Conservation (phyloP, 768 basidiomycete species). For the Bullera alba region DNA sequence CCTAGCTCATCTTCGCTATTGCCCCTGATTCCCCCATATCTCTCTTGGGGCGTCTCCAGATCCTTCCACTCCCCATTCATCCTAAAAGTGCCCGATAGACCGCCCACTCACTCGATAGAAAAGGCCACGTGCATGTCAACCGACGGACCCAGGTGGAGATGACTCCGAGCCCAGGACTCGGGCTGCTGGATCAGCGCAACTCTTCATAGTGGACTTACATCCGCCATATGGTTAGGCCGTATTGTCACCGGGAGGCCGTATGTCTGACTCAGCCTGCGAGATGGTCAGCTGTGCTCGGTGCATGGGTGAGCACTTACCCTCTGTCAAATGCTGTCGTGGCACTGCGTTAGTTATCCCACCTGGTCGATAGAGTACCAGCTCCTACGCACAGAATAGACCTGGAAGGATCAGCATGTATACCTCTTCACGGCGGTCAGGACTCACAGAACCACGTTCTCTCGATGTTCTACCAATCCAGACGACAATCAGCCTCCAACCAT, state of each 20-base stretch:
- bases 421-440: no score
- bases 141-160: conserved; percentile 15
- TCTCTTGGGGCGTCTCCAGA: no score
- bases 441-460: conserved; percentile 29
- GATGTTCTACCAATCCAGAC: conserved; percentile 15
- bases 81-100: no score
- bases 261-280: conserved; percentile 5
- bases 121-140: conserved; percentile 26
- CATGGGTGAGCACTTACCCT: conserved; percentile 11
- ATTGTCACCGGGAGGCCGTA: conserved; percentile 16
- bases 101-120: conserved; percentile 25
- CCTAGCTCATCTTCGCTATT: no score
- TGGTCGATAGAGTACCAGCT: no score
- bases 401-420: no score
- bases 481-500: no score
- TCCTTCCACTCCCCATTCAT: no score
- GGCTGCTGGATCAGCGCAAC: conserved; percentile 10
- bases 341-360: not conserved
- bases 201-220: no score
- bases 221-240: no score
- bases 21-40: no score
- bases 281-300: not conserved
- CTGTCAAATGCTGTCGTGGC: conserved; percentile 18
- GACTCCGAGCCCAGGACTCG: conserved; percentile 19
- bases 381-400: no score